phyloP scores from a whole-genome alignment of 129 eudicot species.

The Solidago caesia region DNA sequence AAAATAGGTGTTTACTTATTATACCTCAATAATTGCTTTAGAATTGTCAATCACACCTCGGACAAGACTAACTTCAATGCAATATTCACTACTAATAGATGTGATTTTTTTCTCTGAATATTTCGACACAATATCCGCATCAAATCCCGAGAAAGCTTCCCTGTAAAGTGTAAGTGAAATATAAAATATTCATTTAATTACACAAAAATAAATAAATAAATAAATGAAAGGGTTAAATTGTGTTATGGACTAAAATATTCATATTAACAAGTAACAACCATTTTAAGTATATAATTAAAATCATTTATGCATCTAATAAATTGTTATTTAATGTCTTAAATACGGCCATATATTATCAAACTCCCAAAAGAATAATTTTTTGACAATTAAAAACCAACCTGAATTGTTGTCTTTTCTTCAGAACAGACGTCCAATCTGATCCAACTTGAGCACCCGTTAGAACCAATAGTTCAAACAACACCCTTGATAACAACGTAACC shows the following conservation, averaged over 20 bases:
- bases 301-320: too few relatives aligned
- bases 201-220: background rate
- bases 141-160: slow-evolving; percentile 82
- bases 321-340: too few relatives aligned
- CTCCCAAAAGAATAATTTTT: too few relatives aligned
- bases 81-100: slow-evolving; percentile 50
- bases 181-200: background rate
- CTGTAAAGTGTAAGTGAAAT: slow-evolving; percentile 30
- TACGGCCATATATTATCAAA: too few relatives aligned
- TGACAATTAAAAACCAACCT: slow-evolving; percentile 34
- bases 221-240: too few relatives aligned
- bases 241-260: too few relatives aligned
- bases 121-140: slow-evolving; percentile 71
- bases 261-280: too few relatives aligned
- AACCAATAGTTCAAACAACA: slow-evolving; percentile 75
- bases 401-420: slow-evolving; percentile 63
- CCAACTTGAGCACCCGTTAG: slow-evolving; percentile 94
- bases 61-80: slow-evolving; percentile 60
- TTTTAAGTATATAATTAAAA: too few relatives aligned
- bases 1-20: background rate
- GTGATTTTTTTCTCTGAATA: slow-evolving; percentile 59
- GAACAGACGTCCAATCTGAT: slow-evolving; percentile 91
- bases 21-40: slow-evolving; percentile 71
- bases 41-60: slow-evolving; percentile 87
- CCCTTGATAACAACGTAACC: slow-evolving; percentile 39